Percentiles rank a stretch among this genome's conserved stretches.
Conservation (phyloP, 345 rosid species). For the Eucalyptus guilfoylei region DNA sequence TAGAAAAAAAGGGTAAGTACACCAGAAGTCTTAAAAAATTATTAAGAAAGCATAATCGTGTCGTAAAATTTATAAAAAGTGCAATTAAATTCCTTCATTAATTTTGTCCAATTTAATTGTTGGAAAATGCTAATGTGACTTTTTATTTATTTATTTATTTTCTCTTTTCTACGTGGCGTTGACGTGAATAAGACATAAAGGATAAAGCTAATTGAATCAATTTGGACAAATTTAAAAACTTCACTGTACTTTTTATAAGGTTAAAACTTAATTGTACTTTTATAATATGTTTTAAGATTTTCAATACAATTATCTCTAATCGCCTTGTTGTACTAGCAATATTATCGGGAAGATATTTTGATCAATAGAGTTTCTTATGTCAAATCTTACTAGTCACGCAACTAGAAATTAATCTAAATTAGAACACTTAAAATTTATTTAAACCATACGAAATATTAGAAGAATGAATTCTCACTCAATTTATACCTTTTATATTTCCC, state of each 20-base stretch:
- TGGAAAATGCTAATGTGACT: neutral
- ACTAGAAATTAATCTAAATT: neutral
- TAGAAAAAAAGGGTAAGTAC: fast-evolving
- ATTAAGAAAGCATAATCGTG: too few relatives aligned
- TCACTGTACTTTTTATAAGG: fast-evolving
- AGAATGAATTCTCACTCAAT: neutral
- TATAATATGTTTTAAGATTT: too few relatives aligned
- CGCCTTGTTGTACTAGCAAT: fast-evolving
- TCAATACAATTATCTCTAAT: too few relatives aligned
- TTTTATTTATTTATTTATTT: too few relatives aligned
- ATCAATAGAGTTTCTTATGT: neutral
- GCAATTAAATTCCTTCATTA: fast-evolving
- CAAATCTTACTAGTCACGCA: neutral
- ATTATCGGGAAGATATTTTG: neutral
- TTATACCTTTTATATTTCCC: neutral
- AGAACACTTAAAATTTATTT: fast-evolving
- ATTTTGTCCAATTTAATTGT: too few relatives aligned
- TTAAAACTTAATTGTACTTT: fast-evolving
- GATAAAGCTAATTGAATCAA: too few relatives aligned
- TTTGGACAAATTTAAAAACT: too few relatives aligned
- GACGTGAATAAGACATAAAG: fast-evolving
- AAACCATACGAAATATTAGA: neutral
- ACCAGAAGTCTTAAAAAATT: neutral
- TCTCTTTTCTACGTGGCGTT: fast-evolving
- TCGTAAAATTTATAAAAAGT: too few relatives aligned